Base-by-base conservation (phyloP, 805 yeast species). In the Wickerhamomyces hampshirensis region DNA sequence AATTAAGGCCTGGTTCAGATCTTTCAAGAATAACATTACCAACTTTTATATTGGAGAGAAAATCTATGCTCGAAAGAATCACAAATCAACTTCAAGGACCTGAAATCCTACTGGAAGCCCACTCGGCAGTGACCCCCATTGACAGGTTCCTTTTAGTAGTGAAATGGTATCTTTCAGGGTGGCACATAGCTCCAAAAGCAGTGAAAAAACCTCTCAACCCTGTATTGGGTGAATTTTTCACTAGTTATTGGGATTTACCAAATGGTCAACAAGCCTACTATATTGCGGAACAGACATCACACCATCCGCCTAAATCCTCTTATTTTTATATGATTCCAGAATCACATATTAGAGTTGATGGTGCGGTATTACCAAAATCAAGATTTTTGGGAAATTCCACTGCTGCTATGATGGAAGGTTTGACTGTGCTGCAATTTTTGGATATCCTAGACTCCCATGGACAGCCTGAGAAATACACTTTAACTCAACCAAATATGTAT, bases 111-210 rank as follows among this genome's bases (percentile, higher is more conserved):
- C 55, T 87, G 6, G 71, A 73, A 17, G 97, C 97, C 0, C 82
- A 82, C 45, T 51, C 53, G 3, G 63, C 72, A 3, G 56, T 58
- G 3, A 84, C 84, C 45, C 77, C 80, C 2, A 51, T 81, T 16
- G 69, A 75, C 38, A 72, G 98, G 39, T 89, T 93, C 50, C 54
- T 86, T 6, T 64, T 74, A 30, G 80, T 91, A 6, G 80, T 84
- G 16, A 77, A 78, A 53, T 91, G 96, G 96, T 93, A 93, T 58
- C 69, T 93, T 59, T 76, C 96, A 4, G 87, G 94, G 32, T 93
- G 98, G 98, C 97, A 93, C 56, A 93, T 93, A 58, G 93, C 97
- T 1, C 98, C 98, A 19, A 91, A 91, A 57, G 98, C 98, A 4
- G 98, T 93, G 12, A 93, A 93, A 59, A 93, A 93, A 60, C 98